Conservation (phyloP, 2,329 filamentous ascomycete species). For the Penicillium expansum region DNA sequence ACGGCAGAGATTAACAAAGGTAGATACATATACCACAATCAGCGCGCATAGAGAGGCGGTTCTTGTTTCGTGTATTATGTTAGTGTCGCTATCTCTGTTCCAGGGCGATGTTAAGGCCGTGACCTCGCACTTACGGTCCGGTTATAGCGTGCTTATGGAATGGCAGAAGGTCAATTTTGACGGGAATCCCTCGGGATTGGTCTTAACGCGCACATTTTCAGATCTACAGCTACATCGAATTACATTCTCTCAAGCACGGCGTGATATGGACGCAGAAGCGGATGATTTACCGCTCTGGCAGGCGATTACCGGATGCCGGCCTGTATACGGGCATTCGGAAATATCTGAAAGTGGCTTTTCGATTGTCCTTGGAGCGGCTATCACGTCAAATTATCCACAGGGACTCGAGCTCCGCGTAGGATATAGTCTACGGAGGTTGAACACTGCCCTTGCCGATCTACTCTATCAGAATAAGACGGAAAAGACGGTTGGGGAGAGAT, state of each 20-base stretch:
- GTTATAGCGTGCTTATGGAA: neutral
- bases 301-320: neutral
- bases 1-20: neutral
- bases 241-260: neutral
- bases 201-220: neutral
- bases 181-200: neutral
- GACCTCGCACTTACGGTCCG: neutral
- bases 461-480: neutral
- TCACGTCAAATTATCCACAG: neutral
- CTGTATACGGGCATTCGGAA: neutral
- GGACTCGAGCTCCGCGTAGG: neutral
- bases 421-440: neutral
- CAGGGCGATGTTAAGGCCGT: neutral
- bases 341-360: neutral
- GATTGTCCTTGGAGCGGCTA: neutral
- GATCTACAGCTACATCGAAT: neutral
- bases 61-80: neutral
- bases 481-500: neutral
- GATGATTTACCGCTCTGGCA: neutral
- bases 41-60: neutral
- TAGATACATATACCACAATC: neutral
- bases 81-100: neutral
- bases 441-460: neutral
- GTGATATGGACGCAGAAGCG: neutral
- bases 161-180: conserved; percentile 1